Base-by-base conservation (phyloP, 805 yeast genomes). In the Nakazawaea ishiwadae region DNA sequence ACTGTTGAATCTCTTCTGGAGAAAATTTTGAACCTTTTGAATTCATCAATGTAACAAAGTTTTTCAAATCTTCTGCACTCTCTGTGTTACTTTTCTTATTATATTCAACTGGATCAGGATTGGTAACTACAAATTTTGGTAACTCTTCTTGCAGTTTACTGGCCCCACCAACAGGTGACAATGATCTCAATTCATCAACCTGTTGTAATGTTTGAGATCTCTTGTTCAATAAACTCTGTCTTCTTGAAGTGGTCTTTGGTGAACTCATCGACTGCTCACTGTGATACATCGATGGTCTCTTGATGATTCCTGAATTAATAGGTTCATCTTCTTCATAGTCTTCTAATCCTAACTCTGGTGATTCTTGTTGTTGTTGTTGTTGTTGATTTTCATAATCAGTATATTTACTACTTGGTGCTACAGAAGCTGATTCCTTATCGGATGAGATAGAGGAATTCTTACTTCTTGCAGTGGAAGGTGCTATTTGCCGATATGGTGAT, bases 201-300 rank as follows among this genome's bases (percentile, higher is more conserved):
- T 42, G 31, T 33, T 37, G 38, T 21, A 34, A 34, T 11, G n/a
- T 16, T 20, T 27, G 23, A 19, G 40, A 42, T 32, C 41, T 30
- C 28, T 23, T 33, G 30, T 34, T 33, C 39, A 37, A 42, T 18
- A 42, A 28, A 16, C 27, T 42, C 20, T 36, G 44, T 20, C 44
- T 36, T 31, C 44, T 36, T 2, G 37, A 28, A 5, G 37, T 37
- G 37, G 11, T 35, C n/a, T 10, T 23, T 9, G n/a, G 12, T 8
- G 20, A 5, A n/a, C 9, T 15, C 18, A 21, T 3, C 4, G 38
- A 7, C 5, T 26, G 8, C 16, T 40, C 44, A 27, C 41, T 37
- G 18, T 31, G 35, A 26, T 42, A 42, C 45, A 42, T 42, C 18
- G 45, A 42, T 6, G 45, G 45, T 29, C 45, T 32, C 23, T 42